These are phyloP conservation scores for Thymus quinquecostatus DNA, from an alignment of 257 asterid species.

Conservation along the genomic window DNA sequence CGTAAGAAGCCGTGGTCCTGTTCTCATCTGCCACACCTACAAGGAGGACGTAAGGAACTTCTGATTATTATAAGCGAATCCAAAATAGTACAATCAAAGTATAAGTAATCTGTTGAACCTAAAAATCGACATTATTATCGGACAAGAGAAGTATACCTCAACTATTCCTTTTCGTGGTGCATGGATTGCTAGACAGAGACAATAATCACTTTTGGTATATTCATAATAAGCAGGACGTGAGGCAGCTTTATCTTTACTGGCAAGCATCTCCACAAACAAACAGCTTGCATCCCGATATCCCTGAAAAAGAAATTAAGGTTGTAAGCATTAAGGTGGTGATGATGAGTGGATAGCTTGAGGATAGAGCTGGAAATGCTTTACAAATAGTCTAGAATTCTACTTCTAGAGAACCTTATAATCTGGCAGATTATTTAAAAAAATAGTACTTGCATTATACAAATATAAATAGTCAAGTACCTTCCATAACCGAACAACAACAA, in stretches of 20 bases:
- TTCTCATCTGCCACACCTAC: conserved; percentile 99
- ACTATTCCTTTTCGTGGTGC: conserved; percentile 96
- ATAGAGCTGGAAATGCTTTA: not conserved
- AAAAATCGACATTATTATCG: not conserved
- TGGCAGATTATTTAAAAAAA: not conserved
- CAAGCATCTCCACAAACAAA: conserved; percentile 93
- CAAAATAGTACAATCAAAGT: conserved; percentile 14
- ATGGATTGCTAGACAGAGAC: conserved; percentile 92
- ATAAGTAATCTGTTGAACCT: not conserved
- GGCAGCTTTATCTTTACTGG: conserved; percentile 51
- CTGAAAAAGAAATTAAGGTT: conserved; percentile 43
- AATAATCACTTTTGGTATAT: conserved; percentile 73
- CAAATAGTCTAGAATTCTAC: not conserved
- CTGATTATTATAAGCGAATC: not conserved
- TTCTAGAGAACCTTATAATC: not conserved
- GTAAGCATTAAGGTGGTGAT: not conserved
- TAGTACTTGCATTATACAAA: conserved; percentile 7
- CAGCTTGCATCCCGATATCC: conserved; percentile 99
- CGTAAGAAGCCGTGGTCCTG: conserved; percentile 86
- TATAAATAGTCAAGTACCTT: conserved; percentile 52
- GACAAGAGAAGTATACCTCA: conserved; percentile 59
- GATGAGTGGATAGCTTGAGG: conserved; percentile 13
- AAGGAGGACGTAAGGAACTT: conserved; percentile 21
- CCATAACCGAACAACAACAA: conserved; percentile 94
- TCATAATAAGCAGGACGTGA: conserved; percentile 43